These are phyloP conservation scores for Colletotrichum trifolii DNA, from an alignment of 2,329 filamentous ascomycete species.

Conservation along the genomic window DNA sequence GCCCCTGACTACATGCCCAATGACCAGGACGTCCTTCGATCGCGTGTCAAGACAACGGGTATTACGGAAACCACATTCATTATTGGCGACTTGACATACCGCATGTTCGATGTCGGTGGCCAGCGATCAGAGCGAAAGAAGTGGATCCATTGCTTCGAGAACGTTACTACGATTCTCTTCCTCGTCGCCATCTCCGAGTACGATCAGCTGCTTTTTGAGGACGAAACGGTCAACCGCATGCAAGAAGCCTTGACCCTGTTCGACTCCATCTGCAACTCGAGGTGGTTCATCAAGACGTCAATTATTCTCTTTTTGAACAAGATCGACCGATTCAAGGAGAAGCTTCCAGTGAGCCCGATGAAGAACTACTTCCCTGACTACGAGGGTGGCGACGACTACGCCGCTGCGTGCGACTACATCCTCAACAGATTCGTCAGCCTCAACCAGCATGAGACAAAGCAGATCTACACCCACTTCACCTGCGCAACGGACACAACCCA, in stretches of 20 bases:
- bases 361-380: constrained; percentile 92
- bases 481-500: constrained; percentile 99
- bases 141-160: constrained; percentile 99
- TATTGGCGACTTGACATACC: constrained; percentile 92
- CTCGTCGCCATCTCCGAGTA: constrained; percentile 97
- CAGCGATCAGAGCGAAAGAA: constrained; percentile 98
- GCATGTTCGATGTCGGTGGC: constrained; percentile 97
- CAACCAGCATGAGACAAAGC: constrained; percentile 99
- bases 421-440: constrained; percentile 97
- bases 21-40: constrained; percentile 93
- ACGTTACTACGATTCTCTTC: constrained; percentile 96
- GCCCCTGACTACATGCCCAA: constrained; percentile 94
- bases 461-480: constrained; percentile 99
- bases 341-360: constrained; percentile 84
- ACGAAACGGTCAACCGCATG: constrained; percentile 96
- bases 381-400: constrained; percentile 95
- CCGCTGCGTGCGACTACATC: constrained; percentile 97
- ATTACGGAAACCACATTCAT: constrained; percentile 97
- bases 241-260: constrained; percentile 88
- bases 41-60: constrained; percentile 97
- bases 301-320: constrained; percentile 93
- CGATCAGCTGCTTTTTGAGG: constrained; percentile 94
- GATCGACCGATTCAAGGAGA: constrained; percentile 90
- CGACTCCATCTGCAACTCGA: constrained; percentile 87
- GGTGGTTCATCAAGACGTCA: constrained; percentile 91